Evolutionary conservation across 768 basidiomycete species (phyloP), one percentile per base, ranked within the genome.

Genomic region (Suillus ampliporus): DNA sequence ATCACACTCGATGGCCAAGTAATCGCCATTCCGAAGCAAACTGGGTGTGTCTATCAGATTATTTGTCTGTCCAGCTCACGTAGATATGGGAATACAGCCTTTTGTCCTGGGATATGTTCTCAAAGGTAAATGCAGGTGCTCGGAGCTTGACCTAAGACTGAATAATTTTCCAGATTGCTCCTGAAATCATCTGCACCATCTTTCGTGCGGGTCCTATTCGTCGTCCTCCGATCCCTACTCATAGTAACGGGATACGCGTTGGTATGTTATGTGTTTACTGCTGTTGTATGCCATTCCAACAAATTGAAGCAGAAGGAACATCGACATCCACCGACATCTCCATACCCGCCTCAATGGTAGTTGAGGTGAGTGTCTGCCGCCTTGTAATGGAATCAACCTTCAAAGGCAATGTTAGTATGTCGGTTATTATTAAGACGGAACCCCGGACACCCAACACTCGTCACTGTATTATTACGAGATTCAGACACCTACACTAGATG

Each of bases 131-230:
- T 19, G 8, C 13, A 50, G 23, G 31, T 37, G 11, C 63, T 2
- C 52, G 34, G 44, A 56, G 4, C n/a, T 43, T 48, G 74, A 73
- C 38, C 64, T 79, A 14, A 38, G 28, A 34, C 11, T 14, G 21
- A 43, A 9, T 17, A 10, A 4, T 6, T 48, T 47, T 23, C 14
- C 60, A 85, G 83, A 78, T 82, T 34, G 80, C 79, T 4, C 79
- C 84, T 31, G 71, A 71, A 34, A 75, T 84, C 26, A 66, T 88
- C 23, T 74, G 77, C 2, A 75, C 72, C 7, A 78, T 89, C 46
- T 80, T 87, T 61, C 73, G 73, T 37, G 72, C 84, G 61, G 78
- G 80, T 57, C 69, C 78, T 23, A 52, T 87, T 15, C 1, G 19
- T 11, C 65, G 69, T 37, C 26, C 58, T 26, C 44, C 34, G 2